Evolutionary conservation across 192 early-diverging fungal genomes (phyloP).

Genomic region (Linnemannia exigua): DNA sequence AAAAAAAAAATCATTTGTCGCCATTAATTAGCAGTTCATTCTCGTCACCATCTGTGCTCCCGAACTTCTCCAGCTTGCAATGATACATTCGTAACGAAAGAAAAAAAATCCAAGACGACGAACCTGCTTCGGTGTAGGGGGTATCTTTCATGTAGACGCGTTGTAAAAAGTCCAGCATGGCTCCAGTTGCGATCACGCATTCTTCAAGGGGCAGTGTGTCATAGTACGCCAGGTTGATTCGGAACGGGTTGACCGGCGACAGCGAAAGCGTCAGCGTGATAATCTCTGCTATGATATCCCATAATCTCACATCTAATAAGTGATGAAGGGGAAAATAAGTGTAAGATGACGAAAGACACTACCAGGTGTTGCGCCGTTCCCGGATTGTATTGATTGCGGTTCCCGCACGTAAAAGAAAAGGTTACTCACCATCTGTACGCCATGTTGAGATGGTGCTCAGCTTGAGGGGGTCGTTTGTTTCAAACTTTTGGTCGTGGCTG

Average conservation of each 20-base stretch:
- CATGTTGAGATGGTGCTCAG: slow-evolving; percentile 76
- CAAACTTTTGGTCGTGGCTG: slow-evolving; percentile 63
- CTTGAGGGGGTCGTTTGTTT: slow-evolving; percentile 72
- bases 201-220: slow-evolving; percentile 75
- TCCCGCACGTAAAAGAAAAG: neutral
- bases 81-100: too few species aligned
- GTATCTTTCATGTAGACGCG: slow-evolving; percentile 68
- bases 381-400: too few species aligned
- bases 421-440: slow-evolving; percentile 63
- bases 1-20: neutral
- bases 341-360: neutral
- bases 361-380: too few species aligned
- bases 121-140: slow-evolving; percentile 58
- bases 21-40: neutral
- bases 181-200: slow-evolving; percentile 73
- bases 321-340: neutral
- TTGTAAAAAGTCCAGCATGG: slow-evolving; percentile 75
- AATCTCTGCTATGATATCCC: slow-evolving; percentile 80
- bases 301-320: slow-evolving; percentile 66
- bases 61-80: too few species aligned
- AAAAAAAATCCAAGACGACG: neutral
- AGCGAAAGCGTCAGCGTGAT: slow-evolving; percentile 68
- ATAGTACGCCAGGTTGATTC: slow-evolving; percentile 72
- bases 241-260: slow-evolving; percentile 76
- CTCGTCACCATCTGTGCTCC: neutral